phyloP scores from a whole-genome alignment of 306 rosid species.

The Clitoria ternatea region DNA sequence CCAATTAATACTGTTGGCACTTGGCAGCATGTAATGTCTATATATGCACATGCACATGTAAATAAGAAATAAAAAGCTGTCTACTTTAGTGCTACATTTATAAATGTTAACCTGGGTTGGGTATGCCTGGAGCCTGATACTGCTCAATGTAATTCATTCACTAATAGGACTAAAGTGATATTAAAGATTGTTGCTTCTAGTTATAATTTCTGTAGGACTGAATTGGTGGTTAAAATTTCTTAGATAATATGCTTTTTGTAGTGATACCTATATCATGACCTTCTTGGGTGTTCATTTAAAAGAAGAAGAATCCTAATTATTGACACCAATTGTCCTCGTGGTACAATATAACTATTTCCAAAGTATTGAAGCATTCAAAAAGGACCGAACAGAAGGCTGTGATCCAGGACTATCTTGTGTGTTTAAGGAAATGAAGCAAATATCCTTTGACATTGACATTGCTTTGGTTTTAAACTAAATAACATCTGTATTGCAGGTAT shows the following conservation, averaged over 20 bases:
- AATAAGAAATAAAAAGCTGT: not conserved
- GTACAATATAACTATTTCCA: not conserved
- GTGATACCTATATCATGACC: not conserved
- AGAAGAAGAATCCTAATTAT: not conserved
- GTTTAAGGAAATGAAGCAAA: not conserved
- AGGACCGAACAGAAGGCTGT: not conserved
- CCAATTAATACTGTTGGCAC: not conserved
- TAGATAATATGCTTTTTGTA: not conserved
- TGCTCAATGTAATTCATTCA: not conserved
- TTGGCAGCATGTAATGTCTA: not conserved
- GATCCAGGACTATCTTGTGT: not conserved
- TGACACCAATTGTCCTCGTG: not conserved
- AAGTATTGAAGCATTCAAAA: not conserved
- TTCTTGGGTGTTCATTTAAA: not conserved
- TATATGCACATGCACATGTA: not conserved
- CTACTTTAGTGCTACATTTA: not conserved
- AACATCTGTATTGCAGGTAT: conserved; percentile 50
- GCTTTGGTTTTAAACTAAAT: conserved; percentile 10
- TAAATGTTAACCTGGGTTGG: not conserved
- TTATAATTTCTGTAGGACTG: not conserved
- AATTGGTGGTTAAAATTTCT: not conserved
- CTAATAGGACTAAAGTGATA: not conserved
- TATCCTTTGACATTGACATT: conserved; percentile 5
- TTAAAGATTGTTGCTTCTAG: not conserved
- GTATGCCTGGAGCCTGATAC: not conserved